Evolutionary conservation across 2,329 filamentous ascomycete genomes (phyloP).

Genomic region (Sarocladium oryzae): DNA sequence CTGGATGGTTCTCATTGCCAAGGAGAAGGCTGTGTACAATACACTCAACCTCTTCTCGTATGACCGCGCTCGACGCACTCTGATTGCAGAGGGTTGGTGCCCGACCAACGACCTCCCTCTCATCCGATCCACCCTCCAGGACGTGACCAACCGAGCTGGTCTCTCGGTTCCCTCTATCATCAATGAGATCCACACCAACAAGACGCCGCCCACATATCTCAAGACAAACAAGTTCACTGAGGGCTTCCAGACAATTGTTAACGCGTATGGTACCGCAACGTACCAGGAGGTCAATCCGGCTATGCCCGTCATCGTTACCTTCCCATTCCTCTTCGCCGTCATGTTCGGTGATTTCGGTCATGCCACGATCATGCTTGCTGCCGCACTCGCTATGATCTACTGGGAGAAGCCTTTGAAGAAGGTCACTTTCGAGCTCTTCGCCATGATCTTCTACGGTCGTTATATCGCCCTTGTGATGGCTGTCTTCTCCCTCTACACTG

Average conservation of each 20-base stretch:
- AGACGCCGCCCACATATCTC: constrained; percentile 93
- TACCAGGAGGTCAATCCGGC: constrained; percentile 97
- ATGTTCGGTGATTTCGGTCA: constrained; percentile 99
- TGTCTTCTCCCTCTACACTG: constrained; percentile 93
- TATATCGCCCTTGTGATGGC: constrained; percentile 99
- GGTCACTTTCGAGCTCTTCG: constrained; percentile 85
- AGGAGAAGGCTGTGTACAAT: constrained; percentile 97
- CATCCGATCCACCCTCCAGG: constrained; percentile 89
- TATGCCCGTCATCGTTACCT: constrained; percentile 90
- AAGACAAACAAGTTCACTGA: constrained; percentile 99
- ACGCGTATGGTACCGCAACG: constrained; percentile 95
- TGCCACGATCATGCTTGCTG: constrained; percentile 78
- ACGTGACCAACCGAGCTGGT: constrained; percentile 93
- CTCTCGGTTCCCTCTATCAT: constrained; percentile 97
- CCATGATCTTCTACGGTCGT: constrained; percentile 97
- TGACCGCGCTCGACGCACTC: constrained; percentile 87
- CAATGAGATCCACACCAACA: constrained; percentile 94
- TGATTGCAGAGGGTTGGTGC: constrained; percentile 97
- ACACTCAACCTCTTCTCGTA: constrained; percentile 96
- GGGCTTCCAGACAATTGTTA: constrained; percentile 97
- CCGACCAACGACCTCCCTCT: constrained; percentile 83
- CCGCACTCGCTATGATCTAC: constrained; percentile 89
- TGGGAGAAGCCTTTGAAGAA: constrained; percentile 93
- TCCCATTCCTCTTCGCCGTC: constrained; percentile 98
- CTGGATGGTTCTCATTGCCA: constrained; percentile 97